Percentiles rank a stretch among this genome's conserved stretches.
phyloP scores from a whole-genome alignment of 345 rosid species.

The Clausena lansium region DNA sequence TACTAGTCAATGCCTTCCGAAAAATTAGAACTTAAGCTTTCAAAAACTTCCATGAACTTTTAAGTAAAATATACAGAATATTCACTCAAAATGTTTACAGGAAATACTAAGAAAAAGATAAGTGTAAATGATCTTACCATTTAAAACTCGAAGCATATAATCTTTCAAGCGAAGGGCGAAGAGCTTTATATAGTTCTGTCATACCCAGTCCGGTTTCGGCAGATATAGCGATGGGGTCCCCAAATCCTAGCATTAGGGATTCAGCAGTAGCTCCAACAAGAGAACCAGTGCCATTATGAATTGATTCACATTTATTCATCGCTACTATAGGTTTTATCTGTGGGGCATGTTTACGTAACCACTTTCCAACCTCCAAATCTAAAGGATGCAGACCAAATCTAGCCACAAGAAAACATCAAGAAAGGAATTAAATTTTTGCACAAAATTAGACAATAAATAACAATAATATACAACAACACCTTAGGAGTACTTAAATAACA shows the following conservation, averaged over 20 bases:
- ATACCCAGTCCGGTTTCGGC: conserved; percentile 97
- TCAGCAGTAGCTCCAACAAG: conserved; percentile 67
- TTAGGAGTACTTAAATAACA: not conserved
- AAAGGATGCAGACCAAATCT: conserved; percentile 91
- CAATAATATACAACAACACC: not conserved
- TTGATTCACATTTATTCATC: conserved; percentile 87
- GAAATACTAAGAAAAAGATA: not conserved
- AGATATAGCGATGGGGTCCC: conserved; percentile 87
- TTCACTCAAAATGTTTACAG: not conserved
- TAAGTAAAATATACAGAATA: not conserved
- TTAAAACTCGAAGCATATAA: conserved; percentile 49
- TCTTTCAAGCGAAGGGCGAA: conserved; percentile 66
- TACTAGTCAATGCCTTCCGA: not conserved
- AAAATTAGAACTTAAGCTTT: not conserved
- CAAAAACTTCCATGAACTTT: not conserved
- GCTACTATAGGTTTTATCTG: conserved; percentile 66
- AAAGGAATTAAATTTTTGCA: conserved; percentile 7
- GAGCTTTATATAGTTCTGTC: conserved; percentile 75
- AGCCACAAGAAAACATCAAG: conserved; percentile 19
- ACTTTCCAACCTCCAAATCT: conserved; percentile 91
- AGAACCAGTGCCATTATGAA: conserved; percentile 52
- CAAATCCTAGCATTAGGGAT: conserved; percentile 68
- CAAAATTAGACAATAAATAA: not conserved
- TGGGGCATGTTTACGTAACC: conserved; percentile 84
- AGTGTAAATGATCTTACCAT: conserved; percentile 37